These are phyloP conservation scores for Larix kaempferi DNA, from an alignment of 75 land plant genomes.

Conservation along the genomic window DNA sequence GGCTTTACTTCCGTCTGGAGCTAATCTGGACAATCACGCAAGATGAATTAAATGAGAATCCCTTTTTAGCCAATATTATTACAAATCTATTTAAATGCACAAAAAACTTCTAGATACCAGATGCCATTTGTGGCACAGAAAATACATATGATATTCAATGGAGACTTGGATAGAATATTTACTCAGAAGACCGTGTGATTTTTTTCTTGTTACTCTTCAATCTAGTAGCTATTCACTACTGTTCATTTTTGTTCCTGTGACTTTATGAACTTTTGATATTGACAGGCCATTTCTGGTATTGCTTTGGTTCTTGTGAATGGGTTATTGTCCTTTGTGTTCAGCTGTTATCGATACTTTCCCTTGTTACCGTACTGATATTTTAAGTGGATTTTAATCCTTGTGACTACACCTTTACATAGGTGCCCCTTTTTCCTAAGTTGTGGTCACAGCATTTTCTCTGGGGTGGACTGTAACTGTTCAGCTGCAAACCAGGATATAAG, in stretches of 20 bases:
- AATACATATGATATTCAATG: background rate
- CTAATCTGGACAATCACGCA: background rate
- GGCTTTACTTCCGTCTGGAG: background rate
- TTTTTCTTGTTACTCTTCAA: background rate
- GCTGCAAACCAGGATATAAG: background rate
- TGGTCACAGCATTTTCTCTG: background rate
- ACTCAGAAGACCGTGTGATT: background rate
- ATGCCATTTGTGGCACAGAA: background rate
- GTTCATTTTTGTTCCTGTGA: background rate
- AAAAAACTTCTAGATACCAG: background rate
- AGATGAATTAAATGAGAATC: slow-evolving; percentile 1
- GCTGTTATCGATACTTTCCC: background rate
- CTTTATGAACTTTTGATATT: background rate
- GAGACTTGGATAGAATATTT: background rate
- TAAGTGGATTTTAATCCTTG: background rate
- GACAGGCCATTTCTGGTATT: background rate
- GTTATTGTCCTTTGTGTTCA: background rate
- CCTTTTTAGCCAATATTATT: background rate
- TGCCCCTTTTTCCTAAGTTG: background rate
- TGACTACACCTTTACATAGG: background rate
- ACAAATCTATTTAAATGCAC: background rate
- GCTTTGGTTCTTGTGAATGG: background rate
- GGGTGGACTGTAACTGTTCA: background rate
- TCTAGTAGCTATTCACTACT: background rate
- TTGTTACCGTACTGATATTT: background rate